Evolutionary conservation across 768 basidiomycete genomes (phyloP).

Genomic region (Pisolithus sp.): DNA sequence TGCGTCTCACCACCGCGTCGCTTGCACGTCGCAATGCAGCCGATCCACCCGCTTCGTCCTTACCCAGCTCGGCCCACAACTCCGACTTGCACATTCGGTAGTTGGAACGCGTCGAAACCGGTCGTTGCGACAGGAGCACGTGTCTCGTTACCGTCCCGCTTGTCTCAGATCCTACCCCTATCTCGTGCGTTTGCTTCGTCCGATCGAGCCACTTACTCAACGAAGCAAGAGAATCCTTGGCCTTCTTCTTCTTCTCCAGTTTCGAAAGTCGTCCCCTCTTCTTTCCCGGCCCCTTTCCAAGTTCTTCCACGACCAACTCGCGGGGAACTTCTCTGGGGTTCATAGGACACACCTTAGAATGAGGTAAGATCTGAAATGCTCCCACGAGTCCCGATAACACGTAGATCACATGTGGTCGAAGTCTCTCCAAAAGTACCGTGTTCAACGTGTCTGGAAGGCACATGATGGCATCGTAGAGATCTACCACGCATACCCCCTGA

Average conservation of each 20-base stretch:
- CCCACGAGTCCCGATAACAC: constrained; percentile 43
- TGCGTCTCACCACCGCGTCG: constrained; percentile 42
- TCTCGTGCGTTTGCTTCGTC: constrained; percentile 20
- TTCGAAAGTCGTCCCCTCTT: constrained; percentile 61
- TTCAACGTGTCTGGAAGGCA: constrained; percentile 42
- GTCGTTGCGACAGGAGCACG: constrained; percentile 27
- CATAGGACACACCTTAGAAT: constrained; percentile 40
- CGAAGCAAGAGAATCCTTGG: constrained; percentile 40
- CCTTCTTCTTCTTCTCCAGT: constrained; percentile 52
- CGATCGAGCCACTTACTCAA: constrained; percentile 47
- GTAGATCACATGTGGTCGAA: constrained; percentile 47
- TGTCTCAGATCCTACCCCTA: constrained; percentile 3
- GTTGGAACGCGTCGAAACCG: constrained; percentile 27
- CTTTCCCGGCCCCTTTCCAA: constrained; percentile 22
- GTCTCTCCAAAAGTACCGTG: constrained; percentile 33
- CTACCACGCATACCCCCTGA: constrained; percentile 29
- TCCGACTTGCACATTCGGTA: constrained; percentile 41
- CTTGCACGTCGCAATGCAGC: constrained; percentile 41
- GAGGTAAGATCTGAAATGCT: constrained; percentile 58
- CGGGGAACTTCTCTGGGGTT: constrained; percentile 65
- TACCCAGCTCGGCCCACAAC: constrained; percentile 31
- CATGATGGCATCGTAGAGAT: constrained; percentile 47
- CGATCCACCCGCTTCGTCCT: constrained; percentile 12
- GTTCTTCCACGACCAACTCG: constrained; percentile 50
- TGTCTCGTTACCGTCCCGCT: constrained; percentile 22